Evolutionary conservation across 306 rosid species (phyloP), one percentile per base, ranked within the genome.

Genomic region (Dalbergia cochinchinensis): DNA sequence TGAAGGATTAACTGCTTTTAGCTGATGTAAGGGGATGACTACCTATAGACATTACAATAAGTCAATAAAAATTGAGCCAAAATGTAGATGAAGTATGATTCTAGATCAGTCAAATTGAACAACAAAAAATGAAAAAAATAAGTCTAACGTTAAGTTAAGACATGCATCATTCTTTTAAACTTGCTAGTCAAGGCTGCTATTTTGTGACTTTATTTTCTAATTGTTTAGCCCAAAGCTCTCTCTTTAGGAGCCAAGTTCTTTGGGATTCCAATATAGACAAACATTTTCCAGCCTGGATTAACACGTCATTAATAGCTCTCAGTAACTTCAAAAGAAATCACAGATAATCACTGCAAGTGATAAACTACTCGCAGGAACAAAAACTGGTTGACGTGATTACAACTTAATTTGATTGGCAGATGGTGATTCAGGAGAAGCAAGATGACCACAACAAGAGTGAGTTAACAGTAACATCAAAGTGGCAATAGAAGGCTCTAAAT

Each of bases 1-100:
- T 41, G 98, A 95, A 64, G 99, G 94, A 82, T 85, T 84, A 62
- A 93, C 96, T 26, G 93, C 90, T 85, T 89, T 95, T 33, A 95
- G 91, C 84, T 95, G 90, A 81, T 88, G 92, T 26, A 95, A 80
- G 3, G 97, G 98, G 84, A 95, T 91, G 61, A 93, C 79, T 60
- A 95, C 96, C 99, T 95, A 72, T 45, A 70, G 3, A 20, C 53
- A 73, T 66, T 54, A 61, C 6, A 78, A 79, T 22, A 51, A 2
- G 26, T 60, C 47, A 74, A 77, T 67, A 67, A 76, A 75, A 80
- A 54, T 12, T 11, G 14, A 74, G 42, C 37, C n/a, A 60, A 39
- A 63, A 44, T 31, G 58, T 37, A 58, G 42, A 65, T 66, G 57
- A 60, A 75, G 53, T 26, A 70, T 39, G 58, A 48, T 48, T 65